A percentile compares a stretch with the other conserved stretches of the same genome.
Conservation (phyloP, 2,329 filamentous ascomycete genomes). For the Drechmeria coniospora region DNA sequence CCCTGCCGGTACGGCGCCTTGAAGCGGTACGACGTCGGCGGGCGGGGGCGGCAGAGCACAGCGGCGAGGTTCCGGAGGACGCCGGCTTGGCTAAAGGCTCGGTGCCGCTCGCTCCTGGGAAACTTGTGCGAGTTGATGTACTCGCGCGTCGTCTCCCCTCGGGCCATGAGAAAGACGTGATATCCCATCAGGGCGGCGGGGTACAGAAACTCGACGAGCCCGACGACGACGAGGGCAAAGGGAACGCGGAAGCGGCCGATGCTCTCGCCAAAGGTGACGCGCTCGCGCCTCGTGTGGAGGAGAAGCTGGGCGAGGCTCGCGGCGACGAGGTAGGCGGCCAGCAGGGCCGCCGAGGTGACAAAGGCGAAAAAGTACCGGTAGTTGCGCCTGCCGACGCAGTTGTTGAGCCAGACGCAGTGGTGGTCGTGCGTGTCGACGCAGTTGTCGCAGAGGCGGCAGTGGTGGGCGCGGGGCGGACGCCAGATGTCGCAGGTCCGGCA, state of each 20-base stretch:
- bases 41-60: slow-evolving; percentile 68
- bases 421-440: slow-evolving; percentile 96
- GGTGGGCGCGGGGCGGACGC: slow-evolving; percentile 88
- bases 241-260: slow-evolving; percentile 60
- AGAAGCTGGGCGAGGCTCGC: slow-evolving; percentile 70
- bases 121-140: slow-evolving; percentile 97
- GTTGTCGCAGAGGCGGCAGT: slow-evolving; percentile 93
- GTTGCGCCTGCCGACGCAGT: slow-evolving; percentile 91
- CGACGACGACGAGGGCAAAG: slow-evolving; percentile 81
- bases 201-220: slow-evolving; percentile 59
- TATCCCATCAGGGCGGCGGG: slow-evolving; percentile 74
- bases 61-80: slow-evolving; percentile 64
- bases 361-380: slow-evolving; percentile 97
- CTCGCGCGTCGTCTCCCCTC: slow-evolving; percentile 90
- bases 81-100: slow-evolving; percentile 72
- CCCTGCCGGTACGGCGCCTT: slow-evolving; percentile 63
- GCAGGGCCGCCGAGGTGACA: slow-evolving; percentile 61
- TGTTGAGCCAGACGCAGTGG: slow-evolving; percentile 98
- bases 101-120: slow-evolving; percentile 74
- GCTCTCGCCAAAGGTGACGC: slow-evolving; percentile 51
- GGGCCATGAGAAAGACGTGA: slow-evolving; percentile 77
- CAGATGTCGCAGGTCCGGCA: slow-evolving; percentile 97
- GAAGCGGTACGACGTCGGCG: slow-evolving; percentile 80
- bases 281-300: slow-evolving; percentile 48
- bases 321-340: slow-evolving; percentile 61